Evolutionary conservation across 257 asterid genomes (phyloP), one percentile per base, ranked within the genome.

Genomic region (Coffea canephora): DNA sequence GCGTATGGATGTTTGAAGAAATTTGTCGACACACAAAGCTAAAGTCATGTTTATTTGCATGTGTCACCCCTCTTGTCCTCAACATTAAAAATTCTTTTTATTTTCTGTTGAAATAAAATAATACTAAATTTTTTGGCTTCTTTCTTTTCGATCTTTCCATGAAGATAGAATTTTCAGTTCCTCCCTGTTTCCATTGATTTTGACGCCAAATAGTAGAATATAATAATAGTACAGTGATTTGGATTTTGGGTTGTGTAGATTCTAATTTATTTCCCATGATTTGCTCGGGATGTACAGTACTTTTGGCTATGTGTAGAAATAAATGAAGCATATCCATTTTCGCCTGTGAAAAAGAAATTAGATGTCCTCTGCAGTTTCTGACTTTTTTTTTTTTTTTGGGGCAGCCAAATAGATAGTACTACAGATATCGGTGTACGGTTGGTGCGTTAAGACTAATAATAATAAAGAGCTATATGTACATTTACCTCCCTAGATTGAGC

Each of bases 71-170:
- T 41, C 3, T 10, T 12, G 5, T 49, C 21, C 13, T 14, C 45
- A 27, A 48, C 65, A 55, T 80, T 45, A 21, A 62, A 57, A 25
- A 78, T 36, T 49, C 49, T 8, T 14, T 59, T 41, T 12, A 16
- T 19, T 9, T 6, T 34, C 1, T 31, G 0, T 34, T 16, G 19
- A 69, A 69, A 41, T 59, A 16, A 16, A 55, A 55, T 23, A 1
- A 59, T 59, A 13, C 34, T 54, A 68, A 77, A 77, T 23, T 16
- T 62, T 14, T 57, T 54, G 75, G 48, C 25, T 36, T 77, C 25
- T 68, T 18, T 54, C 8, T 4, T 43, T 45, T 76, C 73, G 73
- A 76, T 76, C 48, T 49, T 76, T 64, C 79, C 48, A 76, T 64
- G 72, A 76, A 62, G 39, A 61, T 4, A 39, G 23, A 75, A 52